Base-by-base conservation (phyloP, 1,284 basidiomycete species). In the Laetiporus sulphureus region DNA sequence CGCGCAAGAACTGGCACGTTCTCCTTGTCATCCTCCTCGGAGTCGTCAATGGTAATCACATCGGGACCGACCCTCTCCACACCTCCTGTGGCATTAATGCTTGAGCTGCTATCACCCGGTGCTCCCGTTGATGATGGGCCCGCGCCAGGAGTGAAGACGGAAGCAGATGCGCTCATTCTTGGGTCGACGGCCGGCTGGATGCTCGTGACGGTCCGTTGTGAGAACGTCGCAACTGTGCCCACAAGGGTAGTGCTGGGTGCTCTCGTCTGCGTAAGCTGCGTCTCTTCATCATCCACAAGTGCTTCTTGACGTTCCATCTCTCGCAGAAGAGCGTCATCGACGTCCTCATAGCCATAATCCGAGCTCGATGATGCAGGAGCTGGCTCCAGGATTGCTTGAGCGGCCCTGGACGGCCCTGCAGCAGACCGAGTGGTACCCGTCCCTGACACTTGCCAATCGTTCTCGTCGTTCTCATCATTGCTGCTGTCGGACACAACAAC, bases 1-100 rank as follows among this genome's bases (percentile, higher is more conserved):
- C 75, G 59, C n/a, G 67, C 70, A n/a, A 69, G 65, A 3, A 69
- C 66, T 4, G 71, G 72, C 20, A 70, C 58, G 51, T 83, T 83
- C 59, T 84, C 80, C 56, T 82, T 79, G 51, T 81, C 75, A 11
- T 73, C 71, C 22, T 69, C 68, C 4, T 72, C 71, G 8, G 73
- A 72, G 8, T 72, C 71, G 23, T 68, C 68, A 33, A 70, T 65
- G 32, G 57, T 60, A 40, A 72, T 68, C 6, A 65, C 53, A 19
- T 64, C 61, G 23, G 52, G 32, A 16, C 49, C 44, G 31, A 45
- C 29, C 22, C 13, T 20, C n/a, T n/a, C n/a, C n/a, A n/a, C n/a
- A n/a, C n/a, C n/a, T n/a, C n/a, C n/a, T n/a, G n/a, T n/a, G n/a
- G n/a, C n/a, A n/a, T n/a, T n/a, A n/a, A n/a, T n/a, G n/a, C n/a